These are phyloP conservation scores for Gossypium davidsonii DNA, from an alignment of 441 rosid species.

Conservation along the genomic window DNA sequence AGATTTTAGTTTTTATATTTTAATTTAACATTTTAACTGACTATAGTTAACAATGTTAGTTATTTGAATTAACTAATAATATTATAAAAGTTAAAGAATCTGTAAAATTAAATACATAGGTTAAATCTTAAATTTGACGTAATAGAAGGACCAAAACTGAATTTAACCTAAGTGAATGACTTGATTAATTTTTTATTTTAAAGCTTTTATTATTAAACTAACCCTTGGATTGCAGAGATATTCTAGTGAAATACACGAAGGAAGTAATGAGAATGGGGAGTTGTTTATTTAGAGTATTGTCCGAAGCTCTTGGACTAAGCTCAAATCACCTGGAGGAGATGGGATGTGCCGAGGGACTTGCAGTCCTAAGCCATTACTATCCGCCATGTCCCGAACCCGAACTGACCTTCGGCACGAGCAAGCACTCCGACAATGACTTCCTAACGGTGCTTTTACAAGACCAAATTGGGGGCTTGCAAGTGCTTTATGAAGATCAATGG, in stretches of 20 bases:
- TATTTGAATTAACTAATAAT: too few species aligned
- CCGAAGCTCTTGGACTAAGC: constrained; percentile 49
- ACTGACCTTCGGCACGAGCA: constrained; percentile 37
- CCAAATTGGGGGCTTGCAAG: constrained; percentile 59
- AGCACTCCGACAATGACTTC: constrained; percentile 43
- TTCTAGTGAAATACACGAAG: constrained; percentile 32
- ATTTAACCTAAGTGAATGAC: too few species aligned
- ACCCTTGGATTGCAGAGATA: constrained; percentile 30
- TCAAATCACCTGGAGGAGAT: constrained; percentile 39
- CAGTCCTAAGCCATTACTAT: constrained; percentile 40
- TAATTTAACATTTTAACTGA: too few species aligned
- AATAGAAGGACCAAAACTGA: too few species aligned
- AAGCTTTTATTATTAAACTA: too few species aligned
- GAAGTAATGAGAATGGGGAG: constrained; percentile 30
- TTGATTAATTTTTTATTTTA: too few species aligned
- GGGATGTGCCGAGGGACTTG: constrained; percentile 33
- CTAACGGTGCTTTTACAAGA: constrained; percentile 57
- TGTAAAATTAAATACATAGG: too few species aligned
- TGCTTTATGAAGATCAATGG: constrained; percentile 40
- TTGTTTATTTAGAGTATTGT: constrained; percentile 34
- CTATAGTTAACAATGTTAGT: too few species aligned
- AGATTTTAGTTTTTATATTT: too few species aligned
- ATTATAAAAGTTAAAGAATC: too few species aligned
- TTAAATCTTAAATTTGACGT: too few species aligned
- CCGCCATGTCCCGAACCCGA: constrained; percentile 64